A percentile compares a stretch with the other conserved stretches of the same genome.
phyloP scores from a whole-genome alignment of 2,329 filamentous ascomycete species.

The Thelonectria rubi region DNA sequence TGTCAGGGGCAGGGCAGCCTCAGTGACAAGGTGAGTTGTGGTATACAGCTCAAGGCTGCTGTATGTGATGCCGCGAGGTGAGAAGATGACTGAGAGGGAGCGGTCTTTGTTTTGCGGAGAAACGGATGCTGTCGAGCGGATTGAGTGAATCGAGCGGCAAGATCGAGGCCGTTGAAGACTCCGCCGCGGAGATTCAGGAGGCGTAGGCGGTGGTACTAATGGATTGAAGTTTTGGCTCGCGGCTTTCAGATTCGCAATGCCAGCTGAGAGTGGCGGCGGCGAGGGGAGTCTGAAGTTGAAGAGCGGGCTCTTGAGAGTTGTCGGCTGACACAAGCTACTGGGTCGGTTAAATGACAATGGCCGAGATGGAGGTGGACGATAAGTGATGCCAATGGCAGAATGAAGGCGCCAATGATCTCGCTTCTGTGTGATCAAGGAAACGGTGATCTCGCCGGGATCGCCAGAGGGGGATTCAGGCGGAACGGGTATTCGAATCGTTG shows the following conservation, averaged over 20 bases:
- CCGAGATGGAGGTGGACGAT: constrained; percentile 62
- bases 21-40: constrained; percentile 62
- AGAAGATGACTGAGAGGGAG: constrained; percentile 70
- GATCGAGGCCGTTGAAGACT: constrained; percentile 31
- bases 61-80: constrained; percentile 69
- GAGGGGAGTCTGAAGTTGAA: constrained; percentile 22
- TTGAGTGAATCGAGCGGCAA: constrained; percentile 48
- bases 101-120: constrained; percentile 48
- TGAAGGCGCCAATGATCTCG: constrained; percentile 69
- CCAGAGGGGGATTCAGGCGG: constrained; percentile 62
- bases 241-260: constrained; percentile 16
- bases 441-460: constrained; percentile 71
- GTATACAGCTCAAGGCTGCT: constrained; percentile 63
- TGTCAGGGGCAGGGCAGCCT: constrained; percentile 68
- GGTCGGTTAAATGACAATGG: constrained; percentile 32
- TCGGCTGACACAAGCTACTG: constrained; percentile 26
- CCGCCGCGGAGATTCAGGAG: constrained; percentile 46
- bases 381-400: constrained; percentile 76
- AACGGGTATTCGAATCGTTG: constrained; percentile 58
- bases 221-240: constrained; percentile 2
- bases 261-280: constrained; percentile 19
- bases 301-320: constrained; percentile 19
- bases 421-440: constrained; percentile 72
- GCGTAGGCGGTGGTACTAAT: constrained; percentile 46
- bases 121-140: constrained; percentile 49